Evolutionary conservation across 495 filamentous ascomycete genomes (phyloP), one percentile per base, ranked within the genome.

Genomic region (Elasticomyces elasticus): DNA sequence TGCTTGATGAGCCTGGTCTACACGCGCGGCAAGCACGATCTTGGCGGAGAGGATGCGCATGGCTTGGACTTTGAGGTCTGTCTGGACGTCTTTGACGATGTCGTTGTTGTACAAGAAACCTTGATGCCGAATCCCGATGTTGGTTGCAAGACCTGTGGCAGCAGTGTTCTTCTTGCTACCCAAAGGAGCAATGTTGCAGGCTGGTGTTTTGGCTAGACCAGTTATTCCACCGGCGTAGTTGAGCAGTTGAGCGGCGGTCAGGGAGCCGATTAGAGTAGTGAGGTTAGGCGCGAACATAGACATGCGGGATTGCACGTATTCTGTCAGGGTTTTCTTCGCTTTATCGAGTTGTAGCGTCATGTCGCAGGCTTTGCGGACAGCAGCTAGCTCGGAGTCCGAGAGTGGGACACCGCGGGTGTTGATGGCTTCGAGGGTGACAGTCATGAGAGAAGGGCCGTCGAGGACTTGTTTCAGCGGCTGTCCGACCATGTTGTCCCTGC

Each of bases 271-370:
- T 27, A 98, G 78, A 17, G 81, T 82, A n/a, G 94, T 94, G 31
- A 96, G 73, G 61, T 98, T 98, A 9, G 92, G 92, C 11, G 94
- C 92, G 62, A 95, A 96, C 43, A 94, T 77, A 60, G 81, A 91
- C 87, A 98, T 96, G 55, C 92, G 88, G 30, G 90, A 95, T 71
- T 95, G 84, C n/a, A 96, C 91, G 63, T 91, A 97, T 61, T 92
- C 84, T 2, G 89, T 96, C 44, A 97, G 79, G 28, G 80, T 85
- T 51, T 79, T 84, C 66, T 95, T 94, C 43, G 91, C 91, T 43
- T 78, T 80, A 62, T 97, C 90, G 15, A 98, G 82, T 51, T 80
- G 79, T 35, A 95, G 74, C 35, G 88, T 86, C 79, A 88, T 91
- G 56, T 89, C 78, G 69, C 91, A 96, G 9, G 89, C 90, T 49